phyloP scores from a whole-genome alignment of 495 filamentous ascomycete species.

The Aspergillus avenaceus region DNA sequence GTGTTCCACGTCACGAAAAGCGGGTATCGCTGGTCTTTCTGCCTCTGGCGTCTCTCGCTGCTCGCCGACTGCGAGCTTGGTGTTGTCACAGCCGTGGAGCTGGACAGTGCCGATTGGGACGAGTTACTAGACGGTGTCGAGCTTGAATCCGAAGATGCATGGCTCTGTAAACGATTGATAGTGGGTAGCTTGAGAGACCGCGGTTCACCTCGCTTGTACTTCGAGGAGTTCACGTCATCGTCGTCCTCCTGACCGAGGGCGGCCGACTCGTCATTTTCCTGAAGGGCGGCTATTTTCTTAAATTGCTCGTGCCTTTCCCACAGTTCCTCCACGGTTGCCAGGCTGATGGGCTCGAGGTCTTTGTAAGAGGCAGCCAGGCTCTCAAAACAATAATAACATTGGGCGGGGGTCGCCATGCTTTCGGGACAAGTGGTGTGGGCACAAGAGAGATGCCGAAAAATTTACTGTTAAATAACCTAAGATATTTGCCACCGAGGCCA shows the following conservation, averaged over 20 bases:
- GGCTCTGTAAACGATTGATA: slow-evolving; percentile 31
- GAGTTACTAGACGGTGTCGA: slow-evolving; percentile 40
- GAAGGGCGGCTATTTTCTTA: slow-evolving; percentile 33
- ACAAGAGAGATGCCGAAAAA: background rate
- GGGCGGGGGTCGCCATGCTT: slow-evolving; percentile 73
- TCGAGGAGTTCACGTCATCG: slow-evolving; percentile 21
- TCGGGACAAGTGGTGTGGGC: background rate
- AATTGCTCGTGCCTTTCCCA: slow-evolving; percentile 56
- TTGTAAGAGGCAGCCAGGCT: slow-evolving; percentile 63
- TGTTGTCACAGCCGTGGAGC: slow-evolving; percentile 43
- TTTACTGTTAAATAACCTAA: background rate
- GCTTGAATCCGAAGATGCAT: slow-evolving; percentile 37
- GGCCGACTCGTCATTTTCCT: slow-evolving; percentile 20
- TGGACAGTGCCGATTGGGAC: slow-evolving; percentile 34
- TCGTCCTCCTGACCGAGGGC: slow-evolving; percentile 11
- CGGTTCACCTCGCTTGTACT: slow-evolving; percentile 10
- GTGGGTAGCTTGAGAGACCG: slow-evolving; percentile 27
- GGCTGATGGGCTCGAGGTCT: slow-evolving; percentile 50
- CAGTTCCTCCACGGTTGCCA: slow-evolving; percentile 66
- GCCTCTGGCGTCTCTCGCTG: slow-evolving; percentile 10
- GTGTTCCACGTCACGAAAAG: slow-evolving; percentile 97
- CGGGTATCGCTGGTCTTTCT: slow-evolving; percentile 46
- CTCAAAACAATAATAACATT: slow-evolving; percentile 94
- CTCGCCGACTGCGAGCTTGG: slow-evolving; percentile 34
- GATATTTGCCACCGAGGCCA: background rate